phyloP scores from a whole-genome alignment of 1,284 basidiomycete species.

The Phenoliferia sp. region DNA sequence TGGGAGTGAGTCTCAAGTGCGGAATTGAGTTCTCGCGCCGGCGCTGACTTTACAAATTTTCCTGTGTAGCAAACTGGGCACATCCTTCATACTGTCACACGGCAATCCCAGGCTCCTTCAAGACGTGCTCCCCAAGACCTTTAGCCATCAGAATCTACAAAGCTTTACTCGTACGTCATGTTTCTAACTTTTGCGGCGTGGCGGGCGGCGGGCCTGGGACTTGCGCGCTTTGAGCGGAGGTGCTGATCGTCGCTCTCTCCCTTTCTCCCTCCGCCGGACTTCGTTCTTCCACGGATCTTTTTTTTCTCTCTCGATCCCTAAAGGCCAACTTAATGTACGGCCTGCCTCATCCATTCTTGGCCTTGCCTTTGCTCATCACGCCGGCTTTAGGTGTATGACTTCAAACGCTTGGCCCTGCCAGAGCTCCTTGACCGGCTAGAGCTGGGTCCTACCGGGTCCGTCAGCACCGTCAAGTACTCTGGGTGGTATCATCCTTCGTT shows the following conservation, averaged over 20 bases:
- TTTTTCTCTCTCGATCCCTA: neutral
- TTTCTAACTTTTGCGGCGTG: too few species aligned
- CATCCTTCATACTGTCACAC: constrained; percentile 21
- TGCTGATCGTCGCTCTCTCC: too few species aligned
- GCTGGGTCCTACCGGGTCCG: neutral
- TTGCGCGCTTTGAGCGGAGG: too few species aligned
- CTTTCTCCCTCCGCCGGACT: too few species aligned
- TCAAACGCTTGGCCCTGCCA: neutral
- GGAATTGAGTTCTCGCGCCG: too few species aligned
- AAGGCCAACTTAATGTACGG: neutral
- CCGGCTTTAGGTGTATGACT: neutral
- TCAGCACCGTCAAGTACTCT: neutral
- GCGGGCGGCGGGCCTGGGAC: too few species aligned
- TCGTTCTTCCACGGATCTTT: neutral
- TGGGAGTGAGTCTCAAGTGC: constrained; percentile 19
- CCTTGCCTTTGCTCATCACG: too few species aligned
- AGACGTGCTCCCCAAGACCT: constrained; percentile 16
- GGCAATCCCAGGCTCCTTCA: constrained; percentile 1
- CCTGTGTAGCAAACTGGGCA: neutral
- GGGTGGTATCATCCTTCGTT: neutral
- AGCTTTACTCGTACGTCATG: constrained; percentile 27
- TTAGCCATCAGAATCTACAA: constrained; percentile 15
- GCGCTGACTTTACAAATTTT: neutral
- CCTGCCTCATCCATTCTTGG: too few species aligned
- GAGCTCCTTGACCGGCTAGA: neutral